Conservation (phyloP, 352 stramenopile genomes). For the Pythium plurisporium region DNA sequence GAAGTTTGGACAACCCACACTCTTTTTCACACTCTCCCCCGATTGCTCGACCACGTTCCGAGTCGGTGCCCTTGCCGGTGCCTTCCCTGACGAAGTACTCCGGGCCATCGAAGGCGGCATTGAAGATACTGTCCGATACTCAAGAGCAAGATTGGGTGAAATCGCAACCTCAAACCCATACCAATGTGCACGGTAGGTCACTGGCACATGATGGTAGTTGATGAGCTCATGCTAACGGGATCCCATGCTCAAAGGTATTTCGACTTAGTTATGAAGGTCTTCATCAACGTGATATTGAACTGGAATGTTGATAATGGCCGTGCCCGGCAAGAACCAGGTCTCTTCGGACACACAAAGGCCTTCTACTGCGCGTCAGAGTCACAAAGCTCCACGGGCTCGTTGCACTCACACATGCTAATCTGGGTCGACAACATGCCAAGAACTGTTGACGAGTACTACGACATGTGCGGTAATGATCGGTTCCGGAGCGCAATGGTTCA, state of each 20-base stretch:
- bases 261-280: background rate
- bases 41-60: background rate
- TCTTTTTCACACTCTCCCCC: slow-evolving; percentile 7
- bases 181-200: background rate
- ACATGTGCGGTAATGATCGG: background rate
- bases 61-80: background rate
- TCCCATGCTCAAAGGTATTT: too few species aligned
- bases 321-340: background rate
- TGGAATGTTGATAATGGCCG: background rate
- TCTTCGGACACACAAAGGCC: background rate
- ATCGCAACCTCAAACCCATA: background rate
- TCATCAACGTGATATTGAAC: background rate
- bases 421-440: background rate
- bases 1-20: slow-evolving; percentile 1
- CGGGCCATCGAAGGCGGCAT: background rate
- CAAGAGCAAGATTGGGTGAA: background rate
- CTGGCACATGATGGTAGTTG: background rate
- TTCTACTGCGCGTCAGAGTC: background rate
- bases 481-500: background rate
- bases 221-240: background rate
- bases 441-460: background rate
- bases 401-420: slow-evolving; percentile 5
- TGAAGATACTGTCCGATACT: background rate
- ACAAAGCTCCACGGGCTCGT: slow-evolving; percentile 1
- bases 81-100: background rate